Evolutionary conservation across 768 basidiomycete genomes (phyloP).

Genomic region (Naganishia antarctica): DNA sequence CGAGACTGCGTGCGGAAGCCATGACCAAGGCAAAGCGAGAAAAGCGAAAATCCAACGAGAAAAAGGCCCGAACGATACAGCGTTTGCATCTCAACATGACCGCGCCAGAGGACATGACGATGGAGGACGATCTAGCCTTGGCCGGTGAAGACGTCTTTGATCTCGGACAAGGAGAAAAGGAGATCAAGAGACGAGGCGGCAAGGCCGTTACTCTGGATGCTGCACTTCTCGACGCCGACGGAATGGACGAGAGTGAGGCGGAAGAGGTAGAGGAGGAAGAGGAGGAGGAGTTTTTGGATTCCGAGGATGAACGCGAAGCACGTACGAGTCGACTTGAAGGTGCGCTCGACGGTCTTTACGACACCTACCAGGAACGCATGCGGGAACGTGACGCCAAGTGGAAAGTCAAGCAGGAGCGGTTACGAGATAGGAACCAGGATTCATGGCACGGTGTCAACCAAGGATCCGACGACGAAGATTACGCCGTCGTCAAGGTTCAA

Average conservation of each 20-base stretch:
- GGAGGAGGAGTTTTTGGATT: conserved; percentile 51
- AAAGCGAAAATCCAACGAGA: conserved; percentile 78
- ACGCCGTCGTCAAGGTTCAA: conserved; percentile 56
- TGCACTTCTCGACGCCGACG: conserved; percentile 51
- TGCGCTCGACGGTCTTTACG: conserved; percentile 84
- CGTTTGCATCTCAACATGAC: conserved; percentile 97
- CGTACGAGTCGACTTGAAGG: conserved; percentile 65
- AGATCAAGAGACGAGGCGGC: conserved; percentile 50
- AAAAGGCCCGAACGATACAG: conserved; percentile 78
- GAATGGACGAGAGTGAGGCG: conserved; percentile 50
- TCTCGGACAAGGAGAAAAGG: conserved; percentile 61
- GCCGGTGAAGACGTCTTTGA: conserved; percentile 75
- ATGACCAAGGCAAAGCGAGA: conserved; percentile 66
- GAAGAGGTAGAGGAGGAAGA: conserved; percentile 55
- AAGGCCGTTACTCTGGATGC: conserved; percentile 53
- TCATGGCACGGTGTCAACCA: conserved; percentile 70
- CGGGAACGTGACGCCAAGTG: conserved; percentile 81
- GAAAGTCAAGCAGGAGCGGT: conserved; percentile 71
- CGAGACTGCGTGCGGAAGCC: conserved; percentile 72
- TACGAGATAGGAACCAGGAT: conserved; percentile 67
- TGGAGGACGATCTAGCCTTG: conserved; percentile 65
- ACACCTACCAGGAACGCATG: conserved; percentile 73
- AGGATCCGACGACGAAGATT: conserved; percentile 37
- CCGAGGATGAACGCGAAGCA: conserved; percentile 60
- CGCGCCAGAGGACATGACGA: conserved; percentile 90